phyloP scores from a whole-genome alignment of 148 eudicot species.

The Vaccinium vitisidaea region DNA sequence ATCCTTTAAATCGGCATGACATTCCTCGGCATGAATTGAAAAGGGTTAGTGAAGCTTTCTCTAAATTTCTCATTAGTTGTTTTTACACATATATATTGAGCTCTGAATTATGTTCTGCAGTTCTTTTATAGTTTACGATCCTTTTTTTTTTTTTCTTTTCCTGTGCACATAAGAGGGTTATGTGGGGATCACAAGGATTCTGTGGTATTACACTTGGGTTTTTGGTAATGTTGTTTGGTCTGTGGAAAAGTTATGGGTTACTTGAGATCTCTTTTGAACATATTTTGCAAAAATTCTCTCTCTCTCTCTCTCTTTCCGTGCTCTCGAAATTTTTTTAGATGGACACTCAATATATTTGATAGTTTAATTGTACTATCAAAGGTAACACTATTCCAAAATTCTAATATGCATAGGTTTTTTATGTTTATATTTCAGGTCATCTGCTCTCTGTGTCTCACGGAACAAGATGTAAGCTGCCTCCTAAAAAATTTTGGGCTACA shows the following conservation, averaged over 20 bases:
- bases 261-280: neutral
- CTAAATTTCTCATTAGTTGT: neutral
- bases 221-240: neutral
- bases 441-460: slow-evolving; percentile 70
- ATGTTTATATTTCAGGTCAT: slow-evolving; percentile 48
- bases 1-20: slow-evolving; percentile 58
- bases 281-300: too few species aligned
- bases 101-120: neutral
- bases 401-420: neutral
- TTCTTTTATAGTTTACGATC: neutral
- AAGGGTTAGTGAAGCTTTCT: slow-evolving; percentile 41
- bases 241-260: neutral
- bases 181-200: too few species aligned
- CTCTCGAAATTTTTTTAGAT: neutral
- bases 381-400: neutral
- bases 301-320: neutral
- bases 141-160: neutral
- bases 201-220: too few species aligned
- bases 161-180: neutral
- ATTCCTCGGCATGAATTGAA: slow-evolving; percentile 61
- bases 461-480: slow-evolving; percentile 70
- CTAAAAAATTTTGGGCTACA: neutral
- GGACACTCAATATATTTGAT: neutral
- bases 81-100: neutral
- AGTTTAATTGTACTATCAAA: neutral